A percentile compares a stretch with the other conserved stretches of the same genome.
Evolutionary conservation across 2,329 filamentous ascomycete species (phyloP).

Genomic region (Neofusicoccum cordaticola): DNA sequence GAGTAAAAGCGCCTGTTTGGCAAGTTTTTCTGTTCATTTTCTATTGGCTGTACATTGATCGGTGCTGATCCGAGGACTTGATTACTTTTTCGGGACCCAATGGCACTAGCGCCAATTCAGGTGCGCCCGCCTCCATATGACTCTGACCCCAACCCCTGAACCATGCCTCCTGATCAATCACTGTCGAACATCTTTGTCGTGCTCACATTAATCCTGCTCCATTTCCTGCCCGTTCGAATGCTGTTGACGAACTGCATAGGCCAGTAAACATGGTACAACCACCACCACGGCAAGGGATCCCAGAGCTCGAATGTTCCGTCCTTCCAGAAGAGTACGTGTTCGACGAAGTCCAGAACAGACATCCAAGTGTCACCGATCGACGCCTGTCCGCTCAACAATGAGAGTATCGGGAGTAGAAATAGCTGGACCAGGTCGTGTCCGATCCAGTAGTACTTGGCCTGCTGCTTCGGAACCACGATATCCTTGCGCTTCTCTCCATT

Average conservation of each 20-base stretch:
- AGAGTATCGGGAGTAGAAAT: slow-evolving; percentile 38
- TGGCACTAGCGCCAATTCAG: neutral
- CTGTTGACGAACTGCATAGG: slow-evolving; percentile 50
- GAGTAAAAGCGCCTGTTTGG: neutral
- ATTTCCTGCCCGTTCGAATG: slow-evolving; percentile 48
- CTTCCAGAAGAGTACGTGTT: slow-evolving; percentile 47
- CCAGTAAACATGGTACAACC: slow-evolving; percentile 55
- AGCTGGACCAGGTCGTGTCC: slow-evolving; percentile 62
- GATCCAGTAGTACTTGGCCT: slow-evolving; percentile 59
- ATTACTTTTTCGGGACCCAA: neutral
- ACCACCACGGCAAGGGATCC: slow-evolving; percentile 52
- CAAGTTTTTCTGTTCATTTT: neutral
- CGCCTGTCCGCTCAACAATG: slow-evolving; percentile 6
- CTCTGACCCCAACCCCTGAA: neutral
- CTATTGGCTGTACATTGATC: neutral
- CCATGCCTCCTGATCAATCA: neutral
- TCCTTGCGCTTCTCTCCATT: slow-evolving; percentile 20
- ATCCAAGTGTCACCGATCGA: slow-evolving; percentile 18
- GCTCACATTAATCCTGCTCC: slow-evolving; percentile 67
- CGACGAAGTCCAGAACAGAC: slow-evolving; percentile 29
- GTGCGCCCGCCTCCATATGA: neutral
- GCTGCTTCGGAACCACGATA: slow-evolving; percentile 21
- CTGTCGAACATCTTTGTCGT: slow-evolving; percentile 58
- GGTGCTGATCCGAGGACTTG: neutral
- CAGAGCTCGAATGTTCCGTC: slow-evolving; percentile 50